Base-by-base conservation (phyloP, 768 basidiomycete species). In the Tylopilus sp. region DNA sequence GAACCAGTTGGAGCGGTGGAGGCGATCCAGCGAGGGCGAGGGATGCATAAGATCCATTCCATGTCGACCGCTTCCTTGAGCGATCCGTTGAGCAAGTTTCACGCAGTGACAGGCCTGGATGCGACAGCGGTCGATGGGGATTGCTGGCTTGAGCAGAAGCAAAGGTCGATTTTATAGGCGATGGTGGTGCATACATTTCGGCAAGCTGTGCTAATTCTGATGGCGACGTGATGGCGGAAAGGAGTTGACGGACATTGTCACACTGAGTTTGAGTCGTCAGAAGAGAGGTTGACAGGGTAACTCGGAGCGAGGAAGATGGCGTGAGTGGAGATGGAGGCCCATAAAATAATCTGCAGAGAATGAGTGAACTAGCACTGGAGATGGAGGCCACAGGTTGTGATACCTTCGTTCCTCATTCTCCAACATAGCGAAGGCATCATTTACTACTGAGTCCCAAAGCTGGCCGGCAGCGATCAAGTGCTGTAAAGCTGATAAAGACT, bases 171-270 rank as follows among this genome's bases (percentile, higher is more conserved):
- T 60, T 66, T 42, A 58, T 54, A 4, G 87, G 85, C 0, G 85
- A 88, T 0, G 88, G 79, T 6, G 91, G 90, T 0, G 88, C 88
- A 66, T 93, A 93, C 91, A 93, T 93, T 69, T 90, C 90, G 11
- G 86, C 74, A 11, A 93, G 75, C 62, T 88, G 90, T 10, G 84
- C 76, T n/a, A 91, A 73, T 57, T 88, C 83, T 13, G 77, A 65
- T 7, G 86, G 84, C 7, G 79, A 81, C 0, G 90, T 85, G 41
- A 93, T 79, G 13, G 89, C 90, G 8, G 84, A 78, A 43, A n/a
- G n/a, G n/a, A n/a, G n/a, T n/a, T n/a, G n/a, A n/a, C 91, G 86
- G 56, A 92, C 81, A 51, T 86, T 87, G 62, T 91, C 90, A 61
- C 84, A 87, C 68, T 92, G 89, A 0, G 77, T 81, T 61, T 89